Evolutionary conservation across 768 basidiomycete genomes (phyloP).

Genomic region (Boletus fagicola): DNA sequence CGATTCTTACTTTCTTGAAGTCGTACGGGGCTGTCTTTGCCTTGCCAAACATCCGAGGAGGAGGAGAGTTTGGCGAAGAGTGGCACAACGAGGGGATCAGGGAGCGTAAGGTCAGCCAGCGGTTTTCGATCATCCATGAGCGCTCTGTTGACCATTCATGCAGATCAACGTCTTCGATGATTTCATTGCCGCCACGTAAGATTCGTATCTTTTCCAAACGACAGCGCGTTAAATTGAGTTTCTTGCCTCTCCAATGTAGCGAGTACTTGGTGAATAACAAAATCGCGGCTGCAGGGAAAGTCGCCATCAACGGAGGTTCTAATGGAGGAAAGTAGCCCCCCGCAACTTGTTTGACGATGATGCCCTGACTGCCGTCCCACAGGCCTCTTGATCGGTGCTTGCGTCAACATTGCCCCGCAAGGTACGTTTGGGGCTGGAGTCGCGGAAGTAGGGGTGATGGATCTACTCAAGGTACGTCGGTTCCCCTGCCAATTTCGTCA

Average conservation of each 20-base stretch:
- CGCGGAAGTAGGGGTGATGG: slow-evolving; percentile 80
- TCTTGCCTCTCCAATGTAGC: slow-evolving; percentile 33
- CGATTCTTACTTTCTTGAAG: slow-evolving; percentile 71
- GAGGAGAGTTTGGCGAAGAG: slow-evolving; percentile 79
- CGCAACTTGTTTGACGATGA: not conserved
- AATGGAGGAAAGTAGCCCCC: slow-evolving; percentile 60
- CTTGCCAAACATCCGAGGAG: slow-evolving; percentile 59
- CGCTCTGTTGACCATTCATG: slow-evolving; percentile 4
- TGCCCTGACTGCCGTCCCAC: slow-evolving; percentile 3
- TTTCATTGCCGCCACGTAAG: slow-evolving; percentile 78
- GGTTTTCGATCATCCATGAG: not conserved
- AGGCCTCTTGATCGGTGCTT: slow-evolving; percentile 85
- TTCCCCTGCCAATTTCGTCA: not conserved
- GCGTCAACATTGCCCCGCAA: slow-evolving; percentile 74
- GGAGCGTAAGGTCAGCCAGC: slow-evolving; percentile 58
- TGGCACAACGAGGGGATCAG: slow-evolving; percentile 75
- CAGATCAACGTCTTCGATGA: slow-evolving; percentile 78
- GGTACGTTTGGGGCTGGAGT: slow-evolving; percentile 75
- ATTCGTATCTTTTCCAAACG: not conserved
- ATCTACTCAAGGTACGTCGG: slow-evolving; percentile 63
- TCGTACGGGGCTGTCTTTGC: slow-evolving; percentile 68
- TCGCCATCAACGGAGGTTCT: slow-evolving; percentile 76
- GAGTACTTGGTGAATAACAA: slow-evolving; percentile 72
- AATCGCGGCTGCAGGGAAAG: slow-evolving; percentile 64
- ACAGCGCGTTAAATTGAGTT: not conserved